A percentile compares a stretch with the other conserved stretches of the same genome.
phyloP scores from a whole-genome alignment of 2,329 filamentous ascomycete genomes.

The Trichoderma koningii region DNA sequence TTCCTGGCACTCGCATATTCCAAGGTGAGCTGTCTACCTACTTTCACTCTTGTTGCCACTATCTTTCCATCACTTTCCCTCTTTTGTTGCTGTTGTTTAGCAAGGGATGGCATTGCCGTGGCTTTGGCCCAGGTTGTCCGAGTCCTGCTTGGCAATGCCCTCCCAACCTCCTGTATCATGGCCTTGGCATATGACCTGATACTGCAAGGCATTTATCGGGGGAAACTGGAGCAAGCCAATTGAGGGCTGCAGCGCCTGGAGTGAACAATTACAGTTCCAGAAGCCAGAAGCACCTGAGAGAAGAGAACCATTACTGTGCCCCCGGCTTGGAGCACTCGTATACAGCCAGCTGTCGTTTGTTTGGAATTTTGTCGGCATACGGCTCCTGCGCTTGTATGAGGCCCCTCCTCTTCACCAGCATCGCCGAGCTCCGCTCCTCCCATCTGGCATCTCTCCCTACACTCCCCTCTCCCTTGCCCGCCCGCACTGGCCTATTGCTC shows the following conservation, averaged over 20 bases:
- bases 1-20: constrained; percentile 2
- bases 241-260: not conserved
- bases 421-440: constrained; percentile 25
- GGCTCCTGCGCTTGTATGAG: constrained; percentile 7
- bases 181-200: constrained; percentile 2
- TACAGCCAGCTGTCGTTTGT: constrained; percentile 8
- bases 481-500: constrained; percentile 7
- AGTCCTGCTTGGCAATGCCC: not conserved
- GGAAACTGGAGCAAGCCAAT: not conserved
- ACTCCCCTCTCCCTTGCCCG: constrained; percentile 11
- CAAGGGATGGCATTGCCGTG: not conserved
- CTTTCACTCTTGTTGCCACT: not conserved
- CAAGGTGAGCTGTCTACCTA: constrained; percentile 15
- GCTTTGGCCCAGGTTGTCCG: not conserved
- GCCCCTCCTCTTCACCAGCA: not conserved
- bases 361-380: constrained; percentile 2
- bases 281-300: not conserved
- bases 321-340: not conserved
- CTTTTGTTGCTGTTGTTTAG: not conserved
- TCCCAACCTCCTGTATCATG: constrained; percentile 5
- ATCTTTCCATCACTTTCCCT: not conserved
- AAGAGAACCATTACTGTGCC: not conserved
- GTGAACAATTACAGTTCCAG: not conserved
- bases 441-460: constrained; percentile 17
- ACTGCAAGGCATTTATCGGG: not conserved